Conservation (phyloP, 2,329 filamentous ascomycete species). For the Penicillium aurantiogriseum region DNA sequence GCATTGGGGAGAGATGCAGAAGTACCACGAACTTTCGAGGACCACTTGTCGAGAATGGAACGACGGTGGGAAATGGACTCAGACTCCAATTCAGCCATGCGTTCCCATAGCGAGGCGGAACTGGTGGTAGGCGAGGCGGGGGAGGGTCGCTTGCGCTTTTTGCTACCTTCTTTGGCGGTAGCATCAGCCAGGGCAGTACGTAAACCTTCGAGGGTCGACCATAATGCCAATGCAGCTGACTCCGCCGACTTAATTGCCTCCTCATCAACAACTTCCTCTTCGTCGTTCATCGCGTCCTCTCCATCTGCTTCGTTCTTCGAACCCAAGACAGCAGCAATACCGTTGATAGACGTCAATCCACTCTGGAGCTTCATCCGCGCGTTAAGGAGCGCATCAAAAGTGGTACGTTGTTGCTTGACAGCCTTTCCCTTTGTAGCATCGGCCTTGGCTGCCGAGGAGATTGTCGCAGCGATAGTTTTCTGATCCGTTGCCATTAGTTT, state of each 20-base stretch:
- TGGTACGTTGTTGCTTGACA: constrained; percentile 78
- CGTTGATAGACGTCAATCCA: constrained; percentile 77
- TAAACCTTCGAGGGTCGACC: constrained; percentile 63
- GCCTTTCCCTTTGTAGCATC: constrained; percentile 84
- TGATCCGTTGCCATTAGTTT: constrained; percentile 68
- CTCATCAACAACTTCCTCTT: constrained; percentile 21
- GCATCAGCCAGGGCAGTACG: constrained; percentile 41
- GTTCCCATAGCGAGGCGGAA: constrained; percentile 68
- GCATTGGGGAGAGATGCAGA: constrained; percentile 54
- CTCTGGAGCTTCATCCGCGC: constrained; percentile 92
- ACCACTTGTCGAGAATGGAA: constrained; percentile 84
- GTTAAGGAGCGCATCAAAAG: constrained; percentile 86
- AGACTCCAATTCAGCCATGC: constrained; percentile 66
- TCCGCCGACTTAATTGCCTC: constrained; percentile 73
- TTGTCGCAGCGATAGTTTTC: constrained; percentile 62
- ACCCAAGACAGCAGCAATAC: constrained; percentile 53
- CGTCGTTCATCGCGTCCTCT: constrained; percentile 34
- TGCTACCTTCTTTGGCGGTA: constrained; percentile 33
- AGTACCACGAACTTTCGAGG: constrained; percentile 65
- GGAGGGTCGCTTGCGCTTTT: constrained; percentile 52
- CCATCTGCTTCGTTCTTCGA: constrained; percentile 38
- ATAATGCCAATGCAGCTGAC: constrained; percentile 77
- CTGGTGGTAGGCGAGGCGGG: constrained; percentile 52
- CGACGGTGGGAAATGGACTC: constrained; percentile 62
- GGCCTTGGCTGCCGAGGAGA: constrained; percentile 64